Evolutionary conservation across 2,329 filamentous ascomycete genomes (phyloP).

Genomic region (Fusarium foetens): DNA sequence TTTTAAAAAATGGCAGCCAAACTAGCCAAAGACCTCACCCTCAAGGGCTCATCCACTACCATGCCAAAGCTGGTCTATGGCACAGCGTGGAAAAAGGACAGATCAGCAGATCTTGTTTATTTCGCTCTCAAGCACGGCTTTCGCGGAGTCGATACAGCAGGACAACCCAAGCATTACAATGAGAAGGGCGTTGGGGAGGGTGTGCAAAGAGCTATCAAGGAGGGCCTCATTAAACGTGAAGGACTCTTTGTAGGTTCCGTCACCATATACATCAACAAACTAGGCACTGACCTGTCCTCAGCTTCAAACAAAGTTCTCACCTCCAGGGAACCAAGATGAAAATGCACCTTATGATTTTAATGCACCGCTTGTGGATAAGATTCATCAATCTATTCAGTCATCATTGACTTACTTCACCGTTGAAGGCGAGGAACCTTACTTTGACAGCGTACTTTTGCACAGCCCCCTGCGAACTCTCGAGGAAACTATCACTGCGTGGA

Average conservation of each 20-base stretch:
- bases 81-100: slow-evolving; percentile 85
- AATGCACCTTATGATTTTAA: slow-evolving; percentile 69
- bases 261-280: background rate
- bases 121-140: slow-evolving; percentile 76
- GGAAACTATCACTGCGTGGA: slow-evolving; percentile 72
- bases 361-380: slow-evolving; percentile 69
- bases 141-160: slow-evolving; percentile 79
- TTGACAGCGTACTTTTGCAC: slow-evolving; percentile 83
- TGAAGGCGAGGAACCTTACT: slow-evolving; percentile 54
- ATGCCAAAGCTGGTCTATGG: slow-evolving; percentile 75
- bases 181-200: slow-evolving; percentile 77
- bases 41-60: slow-evolving; percentile 46
- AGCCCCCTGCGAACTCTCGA: slow-evolving; percentile 58
- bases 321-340: slow-evolving; percentile 69
- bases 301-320: slow-evolving; percentile 88
- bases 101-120: slow-evolving; percentile 73
- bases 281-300: slow-evolving; percentile 43
- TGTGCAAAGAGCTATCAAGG: slow-evolving; percentile 68
- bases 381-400: slow-evolving; percentile 72
- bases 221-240: slow-evolving; percentile 64
- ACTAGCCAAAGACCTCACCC: slow-evolving; percentile 49
- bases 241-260: slow-evolving; percentile 69
- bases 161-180: slow-evolving; percentile 81
- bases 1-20: slow-evolving; percentile 26
- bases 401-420: slow-evolving; percentile 73